Percentiles rank a stretch among this genome's conserved stretches.
phyloP scores from a whole-genome alignment of 1,139 yeast species.

The Kodamaea arcana region DNA sequence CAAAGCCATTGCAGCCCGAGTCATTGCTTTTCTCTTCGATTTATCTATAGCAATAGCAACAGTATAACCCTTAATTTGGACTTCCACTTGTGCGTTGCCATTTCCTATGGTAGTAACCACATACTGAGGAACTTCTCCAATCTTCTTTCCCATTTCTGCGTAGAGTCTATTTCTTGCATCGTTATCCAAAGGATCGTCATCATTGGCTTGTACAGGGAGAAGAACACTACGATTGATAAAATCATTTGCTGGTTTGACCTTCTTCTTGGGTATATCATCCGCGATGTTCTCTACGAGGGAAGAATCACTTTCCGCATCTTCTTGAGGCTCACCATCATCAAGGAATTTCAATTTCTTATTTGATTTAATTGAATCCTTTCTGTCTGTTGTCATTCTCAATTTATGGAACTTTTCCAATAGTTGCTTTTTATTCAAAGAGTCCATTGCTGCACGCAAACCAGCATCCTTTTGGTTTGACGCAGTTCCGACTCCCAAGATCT shows the following conservation, averaged over 20 bases:
- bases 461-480: constrained; percentile 65
- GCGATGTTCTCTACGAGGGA: neutral
- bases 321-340: constrained; percentile 5
- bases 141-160: constrained; percentile 37
- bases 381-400: constrained; percentile 59
- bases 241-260: constrained; percentile 8
- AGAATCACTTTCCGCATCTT: neutral
- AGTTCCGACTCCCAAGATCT: constrained; percentile 51
- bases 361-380: constrained; percentile 34
- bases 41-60: constrained; percentile 38
- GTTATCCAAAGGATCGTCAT: constrained; percentile 23
- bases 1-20: constrained; percentile 46
- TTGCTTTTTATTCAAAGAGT: constrained; percentile 56
- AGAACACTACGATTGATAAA: constrained; percentile 9
- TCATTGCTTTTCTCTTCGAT: constrained; percentile 43
- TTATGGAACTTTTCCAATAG: constrained; percentile 62
- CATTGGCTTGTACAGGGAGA: constrained; percentile 29
- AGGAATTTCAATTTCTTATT: constrained; percentile 8
- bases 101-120: constrained; percentile 26
- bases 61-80: constrained; percentile 32
- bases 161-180: constrained; percentile 43
- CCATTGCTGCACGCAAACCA: constrained; percentile 68
- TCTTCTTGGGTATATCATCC: constrained; percentile 3
- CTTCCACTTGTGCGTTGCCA: constrained; percentile 30
- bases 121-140: constrained; percentile 42